A percentile compares a stretch with the other conserved stretches of the same genome.
Conservation (phyloP, 2,329 filamentous ascomycete genomes). For the Alternaria solani region DNA sequence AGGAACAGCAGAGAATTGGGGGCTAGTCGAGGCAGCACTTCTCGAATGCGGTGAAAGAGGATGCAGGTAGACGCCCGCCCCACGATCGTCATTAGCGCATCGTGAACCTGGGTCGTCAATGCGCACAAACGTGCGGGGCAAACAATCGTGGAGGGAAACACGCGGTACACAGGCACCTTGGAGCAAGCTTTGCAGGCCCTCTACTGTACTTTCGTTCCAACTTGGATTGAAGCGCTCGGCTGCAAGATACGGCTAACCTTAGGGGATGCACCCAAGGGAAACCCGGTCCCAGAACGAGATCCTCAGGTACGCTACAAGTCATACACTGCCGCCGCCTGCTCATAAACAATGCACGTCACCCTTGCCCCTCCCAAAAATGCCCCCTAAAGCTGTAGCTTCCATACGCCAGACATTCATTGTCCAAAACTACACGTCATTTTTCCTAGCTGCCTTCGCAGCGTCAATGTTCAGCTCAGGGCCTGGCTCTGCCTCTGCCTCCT, state of each 20-base stretch:
- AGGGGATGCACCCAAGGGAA: constrained; percentile 9
- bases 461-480: constrained; percentile 58
- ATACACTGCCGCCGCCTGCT: constrained; percentile 21
- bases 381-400: neutral
- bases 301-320: constrained; percentile 15
- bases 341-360: constrained; percentile 15
- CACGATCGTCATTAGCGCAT: constrained; percentile 22
- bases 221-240: constrained; percentile 2
- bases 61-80: constrained; percentile 21
- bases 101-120: constrained; percentile 14
- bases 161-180: neutral
- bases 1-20: constrained; percentile 15
- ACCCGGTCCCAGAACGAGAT: neutral
- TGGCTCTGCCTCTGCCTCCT: constrained; percentile 53
- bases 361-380: constrained; percentile 1
- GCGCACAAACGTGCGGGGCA: constrained; percentile 22
- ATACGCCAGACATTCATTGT: neutral
- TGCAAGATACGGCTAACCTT: constrained; percentile 11
- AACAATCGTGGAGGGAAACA: neutral
- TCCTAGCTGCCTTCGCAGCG: constrained; percentile 55
- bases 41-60: constrained; percentile 16
- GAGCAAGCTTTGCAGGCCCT: neutral
- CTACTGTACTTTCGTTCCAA: constrained; percentile 2
- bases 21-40: constrained; percentile 15
- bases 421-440: constrained; percentile 31